Evolutionary conservation across 2,329 filamentous ascomycete species (phyloP), one percentile per base, ranked within the genome.

Genomic region (Hirsutella minnesotensis): DNA sequence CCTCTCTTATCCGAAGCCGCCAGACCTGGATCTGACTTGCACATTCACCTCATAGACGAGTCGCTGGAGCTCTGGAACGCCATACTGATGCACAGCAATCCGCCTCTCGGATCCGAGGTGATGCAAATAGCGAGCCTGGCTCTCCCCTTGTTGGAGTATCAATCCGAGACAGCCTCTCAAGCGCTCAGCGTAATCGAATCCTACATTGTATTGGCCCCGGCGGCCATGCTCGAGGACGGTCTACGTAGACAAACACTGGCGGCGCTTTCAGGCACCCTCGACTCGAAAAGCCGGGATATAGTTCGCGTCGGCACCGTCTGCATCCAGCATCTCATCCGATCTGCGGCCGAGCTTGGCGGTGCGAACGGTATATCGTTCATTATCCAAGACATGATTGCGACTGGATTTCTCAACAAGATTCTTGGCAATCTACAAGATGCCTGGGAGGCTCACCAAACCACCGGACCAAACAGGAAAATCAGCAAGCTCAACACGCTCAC

Each of bases 31-130:
- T 92, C 86, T 1, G 77, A 84, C 33, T 71, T 84, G 35, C 79
- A 86, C 51, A 66, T 89, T 2, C 92, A 94, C 54, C 75, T 98
- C 10, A 77, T 95, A 12, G 92, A 96, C 47, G 92, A 98, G 58
- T 86, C 87, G 0, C 69, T 96, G 13, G 89, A 95, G 44, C 74
- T 98, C 3, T 96, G 90, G 90, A 73, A 75, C 29, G 77, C 83
- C 2, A 78, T 95, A 10, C 62, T 89, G 31, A 69, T 70, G 48
- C 78, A 86, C 53, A 81, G 79, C 45, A 70, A 73, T 8, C 64
- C 76, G 12, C 79, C 83, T 1, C 64, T 80, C 3, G 71, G 77
- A 1, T 63, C 70, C 0, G 77, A 79, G 13, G 64, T 89, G n/a
- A 59, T 83, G 4, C 66, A 69, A 3, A 68, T 90, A 30, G 71